Evolutionary conservation across 805 yeast species (phyloP), one percentile per base, ranked within the genome.

Genomic region (Kodamaea kakaduensis): DNA sequence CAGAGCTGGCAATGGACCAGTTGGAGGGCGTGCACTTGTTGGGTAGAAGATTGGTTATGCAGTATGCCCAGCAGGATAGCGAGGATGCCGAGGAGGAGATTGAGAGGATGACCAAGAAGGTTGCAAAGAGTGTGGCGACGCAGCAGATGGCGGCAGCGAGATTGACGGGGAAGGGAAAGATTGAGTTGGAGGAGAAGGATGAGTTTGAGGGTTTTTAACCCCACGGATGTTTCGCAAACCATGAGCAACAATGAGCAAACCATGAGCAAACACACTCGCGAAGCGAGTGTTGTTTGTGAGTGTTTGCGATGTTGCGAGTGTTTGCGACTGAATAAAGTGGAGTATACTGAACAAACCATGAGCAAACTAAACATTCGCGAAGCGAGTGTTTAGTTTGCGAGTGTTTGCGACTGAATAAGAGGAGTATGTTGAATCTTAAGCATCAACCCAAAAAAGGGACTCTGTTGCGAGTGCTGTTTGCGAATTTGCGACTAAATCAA

Each of bases 21-120:
- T 73, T 93, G 45, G 84, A 81, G 56, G 98, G 98, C 42, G 96
- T 94, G 3, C 98, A 93, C 73, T 81, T 93, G 64, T 73, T 93
- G 34, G 98, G 98, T 21, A 83, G 98, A 66, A 75, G 96, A 46
- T 69, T 93, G 46, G 96, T 90, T 9, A 79, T 93, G 81, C 94
- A 90, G 56, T 89, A 75, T 52, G 98, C 97, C 10, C 82, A 86
- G 52, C 77, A 74, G 42, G 95, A 82, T 35, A 75, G 89, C 20
- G 81, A 70, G 26, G 77, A 85, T 56, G 95, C 86, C 9, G 97
- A 93, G 59, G 90, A 77, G 34, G 96, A 89, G 59, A 88, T 90
- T 46, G 88, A 80, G 24, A 78, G 81, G 56, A 84, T 93, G 96
- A 89, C 95, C 9, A 73, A 71, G 47, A 88, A 84, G 67, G 95